Percentiles rank a stretch among this genome's conserved stretches.
Evolutionary conservation across 345 rosid genomes (phyloP).

Genomic region (Camelina sativa): DNA sequence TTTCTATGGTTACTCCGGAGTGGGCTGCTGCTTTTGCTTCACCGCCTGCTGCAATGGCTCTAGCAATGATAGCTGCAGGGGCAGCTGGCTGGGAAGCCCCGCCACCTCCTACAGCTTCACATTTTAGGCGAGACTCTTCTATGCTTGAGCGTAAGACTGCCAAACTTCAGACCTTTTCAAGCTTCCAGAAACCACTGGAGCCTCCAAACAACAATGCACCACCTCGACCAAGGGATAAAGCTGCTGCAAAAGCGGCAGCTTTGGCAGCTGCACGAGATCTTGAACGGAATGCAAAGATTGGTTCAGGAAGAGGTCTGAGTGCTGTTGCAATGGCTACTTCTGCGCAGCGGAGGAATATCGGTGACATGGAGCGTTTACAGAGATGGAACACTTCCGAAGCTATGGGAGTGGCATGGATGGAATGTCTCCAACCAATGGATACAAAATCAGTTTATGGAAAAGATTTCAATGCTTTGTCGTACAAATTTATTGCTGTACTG

Average conservation of each 20-base stretch:
- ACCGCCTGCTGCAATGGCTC: conserved; percentile 99
- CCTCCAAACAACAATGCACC: conserved; percentile 61
- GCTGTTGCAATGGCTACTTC: conserved; percentile 99
- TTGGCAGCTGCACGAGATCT: conserved; percentile 99
- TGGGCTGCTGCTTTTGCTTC: conserved; percentile 99
- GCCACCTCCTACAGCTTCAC: conserved; percentile 63
- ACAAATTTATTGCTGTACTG: conserved; percentile 91
- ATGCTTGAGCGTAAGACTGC: conserved; percentile 81
- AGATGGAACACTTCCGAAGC: conserved; percentile 97
- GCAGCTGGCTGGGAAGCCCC: conserved; percentile 91
- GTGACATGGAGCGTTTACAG: conserved; percentile 91
- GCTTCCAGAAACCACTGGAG: conserved; percentile 88
- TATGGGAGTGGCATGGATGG: conserved; percentile 99
- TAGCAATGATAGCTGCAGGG: conserved; percentile 99
- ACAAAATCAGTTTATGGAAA: conserved; percentile 94
- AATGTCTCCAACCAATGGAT: conserved; percentile 95
- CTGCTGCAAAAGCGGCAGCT: conserved; percentile 98
- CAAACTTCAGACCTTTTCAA: conserved; percentile 82
- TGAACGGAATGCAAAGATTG: conserved; percentile 95
- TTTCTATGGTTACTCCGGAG: conserved; percentile 88
- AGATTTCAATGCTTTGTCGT: conserved; percentile 94
- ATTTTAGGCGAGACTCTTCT: conserved; percentile 82
- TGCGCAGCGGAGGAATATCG: conserved; percentile 82
- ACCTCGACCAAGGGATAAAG: conserved; percentile 86
- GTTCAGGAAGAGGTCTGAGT: conserved; percentile 99